Evolutionary conservation across 768 basidiomycete genomes (phyloP).

Genomic region (Leccinum longicurvipes): DNA sequence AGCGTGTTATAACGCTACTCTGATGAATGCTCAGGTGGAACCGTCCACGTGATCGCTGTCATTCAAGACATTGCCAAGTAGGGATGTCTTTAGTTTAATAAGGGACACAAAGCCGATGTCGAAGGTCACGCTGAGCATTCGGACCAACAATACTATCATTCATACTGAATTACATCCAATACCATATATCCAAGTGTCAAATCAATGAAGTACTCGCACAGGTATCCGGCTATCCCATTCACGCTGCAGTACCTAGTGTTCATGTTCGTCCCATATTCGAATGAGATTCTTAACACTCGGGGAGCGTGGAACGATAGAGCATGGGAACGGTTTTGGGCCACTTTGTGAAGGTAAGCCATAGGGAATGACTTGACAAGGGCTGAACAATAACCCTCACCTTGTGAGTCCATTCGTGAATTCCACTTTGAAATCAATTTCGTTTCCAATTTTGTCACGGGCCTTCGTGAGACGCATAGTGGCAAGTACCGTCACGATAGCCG

Average conservation of each 20-base stretch:
- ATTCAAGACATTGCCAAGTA: too few species aligned
- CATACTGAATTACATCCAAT: slow-evolving; percentile 5
- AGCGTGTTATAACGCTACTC: too few species aligned
- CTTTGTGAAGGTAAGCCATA: slow-evolving; percentile 8
- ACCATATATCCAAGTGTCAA: background rate
- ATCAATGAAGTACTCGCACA: slow-evolving; percentile 1
- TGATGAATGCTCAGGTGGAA: too few species aligned
- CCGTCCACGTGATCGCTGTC: too few species aligned
- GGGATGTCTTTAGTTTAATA: too few species aligned
- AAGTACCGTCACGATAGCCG: slow-evolving; percentile 30
- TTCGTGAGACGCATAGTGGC: slow-evolving; percentile 28
- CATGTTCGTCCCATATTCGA: slow-evolving; percentile 1
- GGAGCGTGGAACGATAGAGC: slow-evolving; percentile 19
- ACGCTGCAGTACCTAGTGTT: background rate
- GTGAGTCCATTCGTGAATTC: slow-evolving; percentile 24
- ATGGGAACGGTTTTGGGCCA: slow-evolving; percentile 26
- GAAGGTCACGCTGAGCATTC: too few species aligned
- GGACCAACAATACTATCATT: background rate
- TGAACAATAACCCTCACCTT: slow-evolving; percentile 9
- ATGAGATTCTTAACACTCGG: slow-evolving; percentile 13
- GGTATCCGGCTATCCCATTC: background rate
- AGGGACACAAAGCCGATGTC: too few species aligned
- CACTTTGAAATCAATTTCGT: slow-evolving; percentile 23
- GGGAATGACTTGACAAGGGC: background rate
- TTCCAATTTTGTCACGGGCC: slow-evolving; percentile 27